phyloP scores from a whole-genome alignment of 208 protist genomes.

The Trypanosoma platydactyli region DNA sequence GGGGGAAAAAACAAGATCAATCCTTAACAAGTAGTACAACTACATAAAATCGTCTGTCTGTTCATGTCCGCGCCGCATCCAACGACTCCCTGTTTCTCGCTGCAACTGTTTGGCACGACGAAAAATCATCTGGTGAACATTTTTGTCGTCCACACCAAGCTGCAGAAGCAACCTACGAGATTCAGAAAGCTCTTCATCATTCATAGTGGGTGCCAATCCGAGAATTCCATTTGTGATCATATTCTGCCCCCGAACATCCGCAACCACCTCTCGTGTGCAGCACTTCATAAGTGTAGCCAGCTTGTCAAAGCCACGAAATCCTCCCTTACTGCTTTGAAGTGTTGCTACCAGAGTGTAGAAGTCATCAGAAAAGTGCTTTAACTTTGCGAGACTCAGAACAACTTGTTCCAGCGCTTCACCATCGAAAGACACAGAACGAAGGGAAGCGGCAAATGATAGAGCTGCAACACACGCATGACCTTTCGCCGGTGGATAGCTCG shows the following conservation, averaged over 20 bases:
- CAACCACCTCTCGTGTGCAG: slow-evolving; percentile 40
- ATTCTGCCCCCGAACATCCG: slow-evolving; percentile 32
- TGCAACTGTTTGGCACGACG: slow-evolving; percentile 39
- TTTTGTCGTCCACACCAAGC: slow-evolving; percentile 32
- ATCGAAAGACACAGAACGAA: slow-evolving; percentile 66
- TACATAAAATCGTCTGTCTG: slow-evolving; percentile 29
- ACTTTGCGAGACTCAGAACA: slow-evolving; percentile 50
- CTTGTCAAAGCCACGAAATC: slow-evolving; percentile 53
- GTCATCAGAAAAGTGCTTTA: slow-evolving; percentile 82
- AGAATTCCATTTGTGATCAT: slow-evolving; percentile 53
- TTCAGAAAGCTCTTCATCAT: slow-evolving; percentile 56
- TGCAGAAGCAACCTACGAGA: slow-evolving; percentile 40
- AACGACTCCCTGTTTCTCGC: slow-evolving; percentile 27
- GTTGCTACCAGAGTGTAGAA: slow-evolving; percentile 60
- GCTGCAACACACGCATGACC: slow-evolving; percentile 66
- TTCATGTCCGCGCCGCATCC: slow-evolving; percentile 16
- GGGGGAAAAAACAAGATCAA: slow-evolving; percentile 4
- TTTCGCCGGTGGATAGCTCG: slow-evolving; percentile 74
- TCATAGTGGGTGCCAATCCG: slow-evolving; percentile 45
- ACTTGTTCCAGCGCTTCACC: slow-evolving; percentile 49
- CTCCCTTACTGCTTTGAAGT: slow-evolving; percentile 55
- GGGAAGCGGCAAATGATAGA: slow-evolving; percentile 57
- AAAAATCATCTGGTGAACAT: slow-evolving; percentile 46
- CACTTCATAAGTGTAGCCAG: slow-evolving; percentile 42
- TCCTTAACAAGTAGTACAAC: not conserved